Evolutionary conservation across 225 moss, liverwort and hornwort species (phyloP), one percentile per base, ranked within the genome.

Genomic region (Bryoerythrophyllum caledonicum): DNA sequence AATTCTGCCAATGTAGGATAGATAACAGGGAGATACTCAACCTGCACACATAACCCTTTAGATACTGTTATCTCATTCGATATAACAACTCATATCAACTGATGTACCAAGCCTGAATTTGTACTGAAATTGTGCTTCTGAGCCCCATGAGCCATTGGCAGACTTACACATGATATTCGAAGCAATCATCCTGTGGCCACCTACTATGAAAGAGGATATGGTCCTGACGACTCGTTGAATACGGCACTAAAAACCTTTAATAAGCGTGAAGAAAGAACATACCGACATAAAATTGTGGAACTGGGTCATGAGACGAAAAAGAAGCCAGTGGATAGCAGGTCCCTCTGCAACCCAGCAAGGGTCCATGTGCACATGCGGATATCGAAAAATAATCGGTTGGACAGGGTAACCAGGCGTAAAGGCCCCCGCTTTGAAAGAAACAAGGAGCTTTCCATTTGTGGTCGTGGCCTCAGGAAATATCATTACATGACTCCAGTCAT

Each of bases 401-500:
- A 96, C 92, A 40, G 96, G 81, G 75, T 85, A 94, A 69, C 96
- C 88, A 12, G 91, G 96, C 10, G 92, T 87, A 68, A 96, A 96
- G 8, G 96, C 96, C 43, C 96, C 96, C 37, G 92, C 78, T 85
- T 96, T 96, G 25, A 96, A 96, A 8, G 87, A 83, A 27, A 94
- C 92, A 14, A 96, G 84, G 40, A 81, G 89, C 83, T 86, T 96
- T 62, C 96, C 96, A 79, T 96, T 96, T 21, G 96, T 96, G 66
- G 96, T 96, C 35, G 96, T 96, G 65, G 96, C 96, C 86, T 96
- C 94, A 5, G 96, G 96, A 82, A 96, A 96, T 24, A 96, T 59
- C 96, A 96, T 94, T 19, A 96, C 88, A 81, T 96, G 96, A 67
- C 94, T 94, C 96, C 96, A 96, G 56, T 91, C 94, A 71, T 96